Conservation (phyloP, 2,329 filamentous ascomycete genomes). For the Sporothrix brasiliensis region DNA sequence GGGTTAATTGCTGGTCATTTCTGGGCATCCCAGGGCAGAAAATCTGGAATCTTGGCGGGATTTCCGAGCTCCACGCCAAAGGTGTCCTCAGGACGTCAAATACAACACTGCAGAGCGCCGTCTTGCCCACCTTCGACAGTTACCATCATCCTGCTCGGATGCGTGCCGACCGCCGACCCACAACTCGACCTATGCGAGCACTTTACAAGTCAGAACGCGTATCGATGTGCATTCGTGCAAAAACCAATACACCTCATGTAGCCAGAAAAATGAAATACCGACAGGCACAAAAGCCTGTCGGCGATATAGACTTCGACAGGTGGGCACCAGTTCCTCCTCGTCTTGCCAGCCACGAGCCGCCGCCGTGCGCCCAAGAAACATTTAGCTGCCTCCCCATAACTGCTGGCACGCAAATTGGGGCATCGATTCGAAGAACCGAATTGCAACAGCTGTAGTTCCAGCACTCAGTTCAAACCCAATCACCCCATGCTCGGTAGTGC, state of each 20-base stretch:
- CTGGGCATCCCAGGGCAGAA: not conserved
- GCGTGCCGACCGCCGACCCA: slow-evolving; percentile 2
- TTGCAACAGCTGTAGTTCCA: not conserved
- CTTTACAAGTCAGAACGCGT: not conserved
- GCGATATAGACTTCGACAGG: not conserved
- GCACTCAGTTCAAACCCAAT: not conserved
- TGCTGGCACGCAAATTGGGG: not conserved
- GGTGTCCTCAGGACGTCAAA: not conserved
- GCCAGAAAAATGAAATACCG: not conserved
- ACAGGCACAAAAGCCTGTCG: not conserved
- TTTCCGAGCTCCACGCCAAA: not conserved
- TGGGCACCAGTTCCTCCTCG: not conserved
- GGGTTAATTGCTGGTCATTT: slow-evolving; percentile 8
- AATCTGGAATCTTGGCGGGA: not conserved
- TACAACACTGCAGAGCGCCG: not conserved
- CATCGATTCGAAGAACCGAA: not conserved
- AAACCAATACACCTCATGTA: not conserved
- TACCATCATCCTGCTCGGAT: not conserved
- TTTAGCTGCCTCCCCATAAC: not conserved
- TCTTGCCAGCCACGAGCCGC: not conserved
- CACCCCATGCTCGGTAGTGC: slow-evolving; percentile 3
- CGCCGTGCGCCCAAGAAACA: not conserved
- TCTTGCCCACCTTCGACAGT: not conserved
- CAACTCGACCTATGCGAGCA: not conserved
- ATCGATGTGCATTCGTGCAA: not conserved